Evolutionary conservation across 345 rosid genomes (phyloP).

Genomic region (Salix suchowensis): DNA sequence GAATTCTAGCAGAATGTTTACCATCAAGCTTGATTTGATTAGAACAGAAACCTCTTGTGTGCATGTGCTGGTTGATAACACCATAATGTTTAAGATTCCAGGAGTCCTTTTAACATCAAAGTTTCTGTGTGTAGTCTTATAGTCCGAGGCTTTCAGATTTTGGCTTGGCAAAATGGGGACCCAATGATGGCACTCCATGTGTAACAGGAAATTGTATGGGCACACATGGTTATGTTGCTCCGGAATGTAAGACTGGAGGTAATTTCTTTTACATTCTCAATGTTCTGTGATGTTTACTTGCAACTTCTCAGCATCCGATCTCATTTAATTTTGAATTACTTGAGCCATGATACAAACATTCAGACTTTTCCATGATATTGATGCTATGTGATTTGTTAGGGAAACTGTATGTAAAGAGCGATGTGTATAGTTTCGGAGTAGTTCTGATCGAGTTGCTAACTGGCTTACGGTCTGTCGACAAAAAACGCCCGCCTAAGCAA

Average conservation of each 20-base stretch:
- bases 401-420: constrained; percentile 7
- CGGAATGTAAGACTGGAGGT: background rate
- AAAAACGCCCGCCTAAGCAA: background rate
- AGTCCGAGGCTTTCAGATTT: constrained; percentile 10
- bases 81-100: background rate
- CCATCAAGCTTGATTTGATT: too few species aligned
- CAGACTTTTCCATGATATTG: background rate
- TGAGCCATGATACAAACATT: background rate
- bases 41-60: background rate
- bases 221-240: background rate
- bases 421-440: constrained; percentile 16
- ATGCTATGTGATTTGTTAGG: constrained; percentile 4
- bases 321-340: too few species aligned
- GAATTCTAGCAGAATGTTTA: too few species aligned
- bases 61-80: background rate
- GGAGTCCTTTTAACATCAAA: background rate
- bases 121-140: background rate
- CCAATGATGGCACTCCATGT: background rate
- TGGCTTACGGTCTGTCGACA: background rate
- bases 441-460: constrained; percentile 16
- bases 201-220: background rate
- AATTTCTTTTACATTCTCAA: background rate
- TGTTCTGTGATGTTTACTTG: too few species aligned
- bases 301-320: too few species aligned
- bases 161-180: constrained; percentile 7